Percentiles rank a stretch among this genome's conserved stretches.
phyloP scores from a whole-genome alignment of 1,284 basidiomycete genomes.

The Psilocybe mexicana region DNA sequence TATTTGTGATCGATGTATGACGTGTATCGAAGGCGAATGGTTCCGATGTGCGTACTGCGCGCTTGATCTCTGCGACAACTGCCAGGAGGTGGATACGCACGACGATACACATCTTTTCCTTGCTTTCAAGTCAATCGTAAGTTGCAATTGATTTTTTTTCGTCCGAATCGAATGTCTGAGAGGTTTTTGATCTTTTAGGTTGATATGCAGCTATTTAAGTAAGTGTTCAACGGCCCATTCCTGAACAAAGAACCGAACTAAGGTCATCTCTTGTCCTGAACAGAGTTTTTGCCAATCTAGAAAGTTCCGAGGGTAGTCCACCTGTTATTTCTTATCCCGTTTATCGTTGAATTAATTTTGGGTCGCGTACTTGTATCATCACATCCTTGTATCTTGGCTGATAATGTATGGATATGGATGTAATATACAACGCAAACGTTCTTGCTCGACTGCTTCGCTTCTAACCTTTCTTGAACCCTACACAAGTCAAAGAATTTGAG shows the following conservation, averaged over 20 bases:
- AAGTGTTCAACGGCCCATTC: constrained; percentile 19
- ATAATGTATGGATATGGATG: constrained; percentile 16
- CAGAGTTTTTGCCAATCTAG: constrained; percentile 61
- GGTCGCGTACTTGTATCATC: constrained; percentile 12
- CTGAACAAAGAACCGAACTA: constrained; percentile 1
- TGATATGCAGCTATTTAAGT: constrained; percentile 63
- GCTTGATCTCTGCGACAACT: constrained; percentile 78
- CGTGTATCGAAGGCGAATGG: constrained; percentile 78
- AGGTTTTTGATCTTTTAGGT: constrained; percentile 38
- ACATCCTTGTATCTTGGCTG: constrained; percentile 9
- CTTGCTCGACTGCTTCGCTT: neutral
- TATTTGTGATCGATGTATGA: constrained; percentile 77
- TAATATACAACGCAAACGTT: constrained; percentile 6
- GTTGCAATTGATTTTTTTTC: constrained; percentile 20
- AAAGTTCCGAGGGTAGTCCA: constrained; percentile 50
- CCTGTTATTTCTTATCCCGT: constrained; percentile 63
- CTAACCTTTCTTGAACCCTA: constrained; percentile 82
- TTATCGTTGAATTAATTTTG: constrained; percentile 39
- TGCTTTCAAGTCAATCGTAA: constrained; percentile 80
- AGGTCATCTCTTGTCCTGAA: neutral
- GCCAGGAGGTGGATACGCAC: constrained; percentile 79
- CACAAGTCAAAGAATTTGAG: constrained; percentile 11
- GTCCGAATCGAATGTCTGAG: neutral
- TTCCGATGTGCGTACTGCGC: constrained; percentile 86
- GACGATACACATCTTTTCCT: constrained; percentile 81